These are phyloP conservation scores for Populus alba DNA, from an alignment of 345 rosid genomes.

Conservation along the genomic window DNA sequence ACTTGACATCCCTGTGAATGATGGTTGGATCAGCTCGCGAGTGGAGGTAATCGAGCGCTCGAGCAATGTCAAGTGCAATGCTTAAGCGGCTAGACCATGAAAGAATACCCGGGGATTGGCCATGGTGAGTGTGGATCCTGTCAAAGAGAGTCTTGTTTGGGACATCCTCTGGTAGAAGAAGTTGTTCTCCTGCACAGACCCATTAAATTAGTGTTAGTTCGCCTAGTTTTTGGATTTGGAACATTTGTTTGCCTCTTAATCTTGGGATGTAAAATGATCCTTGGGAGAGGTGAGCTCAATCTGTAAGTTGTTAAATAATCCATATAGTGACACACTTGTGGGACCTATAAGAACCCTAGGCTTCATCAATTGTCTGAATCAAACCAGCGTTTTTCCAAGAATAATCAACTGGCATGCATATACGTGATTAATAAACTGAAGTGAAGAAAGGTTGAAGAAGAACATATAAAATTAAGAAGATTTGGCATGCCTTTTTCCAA, in stretches of 20 bases:
- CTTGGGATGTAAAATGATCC: too few relatives aligned
- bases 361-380: too few relatives aligned
- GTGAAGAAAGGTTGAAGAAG: not conserved
- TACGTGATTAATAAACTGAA: too few relatives aligned
- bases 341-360: too few relatives aligned
- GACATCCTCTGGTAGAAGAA: slow-evolving; percentile 37
- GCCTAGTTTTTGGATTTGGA: not conserved
- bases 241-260: not conserved
- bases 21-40: slow-evolving; percentile 41
- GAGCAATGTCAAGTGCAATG: slow-evolving; percentile 47
- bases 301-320: too few relatives aligned
- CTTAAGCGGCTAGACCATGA: slow-evolving; percentile 41
- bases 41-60: slow-evolving; percentile 44
- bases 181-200: slow-evolving; percentile 39
- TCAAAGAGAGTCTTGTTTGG: slow-evolving; percentile 49
- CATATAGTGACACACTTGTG: too few relatives aligned
- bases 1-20: slow-evolving; percentile 61
- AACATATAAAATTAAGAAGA: not conserved
- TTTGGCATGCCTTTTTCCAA: slow-evolving; percentile 39
- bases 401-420: too few relatives aligned
- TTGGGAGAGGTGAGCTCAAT: too few relatives aligned
- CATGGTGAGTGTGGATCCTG: slow-evolving; percentile 37
- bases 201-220: not conserved
- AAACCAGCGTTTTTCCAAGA: too few relatives aligned
- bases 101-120: slow-evolving; percentile 30